Evolutionary conservation across 305 asterid species (phyloP), one percentile per base, ranked within the genome.

Genomic region (Fraxinus angustifolia): DNA sequence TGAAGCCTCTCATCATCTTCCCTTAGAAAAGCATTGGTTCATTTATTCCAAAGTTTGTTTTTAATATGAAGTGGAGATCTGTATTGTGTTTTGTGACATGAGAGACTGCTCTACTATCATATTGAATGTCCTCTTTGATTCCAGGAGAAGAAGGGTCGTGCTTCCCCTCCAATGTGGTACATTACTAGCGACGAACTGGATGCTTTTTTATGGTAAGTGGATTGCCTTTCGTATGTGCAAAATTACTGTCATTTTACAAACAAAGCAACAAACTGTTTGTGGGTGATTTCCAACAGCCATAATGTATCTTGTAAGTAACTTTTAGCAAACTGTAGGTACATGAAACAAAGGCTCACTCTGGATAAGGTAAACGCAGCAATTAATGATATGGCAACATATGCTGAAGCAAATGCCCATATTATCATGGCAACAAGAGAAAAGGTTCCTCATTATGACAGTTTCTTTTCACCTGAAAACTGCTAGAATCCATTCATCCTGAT

Each of bases 311-410:
- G 28, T 35, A 70, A 77, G 81, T 82, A 76, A 77, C 83, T 71
- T 85, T 65, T 79, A 71, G 75, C 73, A 84, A 82, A 81, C 80
- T 85, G 78, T 80, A 95, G 99, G 92, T 93, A 95, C 83, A 95
- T 95, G 99, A 95, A 90, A 85, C 97, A 92, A 79, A 92, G 99
- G 83, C 95, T 93, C 77, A 93, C 99, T 50, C 73, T 93, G 87
- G 98, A 92, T 75, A 95, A 95, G 90, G 90, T 91, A 86, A 93
- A 93, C 85, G 97, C 97, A 42, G 98, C 97, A 75, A 91, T 95
- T 78, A 89, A 87, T 82, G 98, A 95, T 82, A 92, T 95, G 93
- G 94, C 92, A 77, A 76, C 89, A 4, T 93, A 93, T 82, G 98
- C 98, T 85, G 97, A 92, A 90, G 89, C 93, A 80, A 95, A 91